Conservation (phyloP, 352 stramenopile species). For the Globisporangium viniferum region DNA sequence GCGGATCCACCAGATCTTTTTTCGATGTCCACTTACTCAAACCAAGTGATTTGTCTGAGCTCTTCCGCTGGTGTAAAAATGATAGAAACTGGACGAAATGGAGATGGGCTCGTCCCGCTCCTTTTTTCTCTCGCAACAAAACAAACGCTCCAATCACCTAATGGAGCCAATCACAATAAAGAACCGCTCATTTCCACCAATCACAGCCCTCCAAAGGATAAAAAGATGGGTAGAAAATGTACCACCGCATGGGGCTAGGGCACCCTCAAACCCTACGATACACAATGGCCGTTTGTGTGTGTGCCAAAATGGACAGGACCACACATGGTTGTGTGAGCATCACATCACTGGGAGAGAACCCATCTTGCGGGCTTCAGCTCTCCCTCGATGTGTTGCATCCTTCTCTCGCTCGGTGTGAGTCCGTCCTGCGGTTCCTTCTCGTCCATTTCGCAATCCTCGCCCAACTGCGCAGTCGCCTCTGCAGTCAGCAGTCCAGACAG, state of each 20-base stretch:
- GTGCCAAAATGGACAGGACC: neutral
- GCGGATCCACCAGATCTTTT: neutral
- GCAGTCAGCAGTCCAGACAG: neutral
- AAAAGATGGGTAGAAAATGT: neutral
- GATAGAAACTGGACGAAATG: neutral
- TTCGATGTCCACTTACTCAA: neutral
- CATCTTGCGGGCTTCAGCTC: neutral
- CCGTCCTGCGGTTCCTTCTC: neutral
- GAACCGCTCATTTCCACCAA: neutral
- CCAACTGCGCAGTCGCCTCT: constrained; percentile 1
- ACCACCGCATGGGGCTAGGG: too few relatives aligned
- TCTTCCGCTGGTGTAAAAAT: constrained; percentile 1
- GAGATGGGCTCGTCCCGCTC: neutral
- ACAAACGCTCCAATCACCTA: neutral
- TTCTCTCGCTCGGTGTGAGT: neutral
- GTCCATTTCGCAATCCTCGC: neutral
- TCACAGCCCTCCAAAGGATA: neutral
- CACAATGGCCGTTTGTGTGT: neutral
- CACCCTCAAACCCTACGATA: neutral
- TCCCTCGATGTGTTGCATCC: neutral
- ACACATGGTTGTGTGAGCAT: neutral
- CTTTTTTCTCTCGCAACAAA: neutral
- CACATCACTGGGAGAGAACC: constrained; percentile 4
- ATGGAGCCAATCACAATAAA: constrained; percentile 3
- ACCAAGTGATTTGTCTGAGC: neutral